These are phyloP conservation scores for Barnettozyma californica DNA, from an alignment of 805 yeast species.

Conservation along the genomic window DNA sequence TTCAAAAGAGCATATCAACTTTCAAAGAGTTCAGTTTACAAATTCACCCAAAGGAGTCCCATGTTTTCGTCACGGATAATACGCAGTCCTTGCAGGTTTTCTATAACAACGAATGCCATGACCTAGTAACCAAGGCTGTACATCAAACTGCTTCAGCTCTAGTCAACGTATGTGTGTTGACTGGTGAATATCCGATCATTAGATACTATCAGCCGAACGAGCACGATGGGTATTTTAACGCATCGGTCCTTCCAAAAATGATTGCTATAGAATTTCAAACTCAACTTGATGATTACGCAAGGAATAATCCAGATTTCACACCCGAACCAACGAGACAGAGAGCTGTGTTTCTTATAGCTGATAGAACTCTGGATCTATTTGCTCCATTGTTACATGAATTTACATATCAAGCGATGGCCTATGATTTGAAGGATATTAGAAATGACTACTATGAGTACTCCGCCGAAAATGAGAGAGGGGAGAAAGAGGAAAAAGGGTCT, in stretches of 20 bases:
- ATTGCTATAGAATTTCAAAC: slow-evolving; percentile 70
- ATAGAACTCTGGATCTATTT: slow-evolving; percentile 75
- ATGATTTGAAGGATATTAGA: slow-evolving; percentile 56
- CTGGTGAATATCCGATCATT: slow-evolving; percentile 86
- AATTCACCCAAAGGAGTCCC: slow-evolving; percentile 61
- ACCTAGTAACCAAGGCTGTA: slow-evolving; percentile 55
- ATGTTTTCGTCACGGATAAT: slow-evolving; percentile 64
- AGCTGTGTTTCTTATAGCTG: slow-evolving; percentile 70
- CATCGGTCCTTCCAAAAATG: slow-evolving; percentile 57
- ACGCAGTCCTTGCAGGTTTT: slow-evolving; percentile 63
- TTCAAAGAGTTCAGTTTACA: slow-evolving; percentile 42
- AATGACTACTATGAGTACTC: slow-evolving; percentile 46
- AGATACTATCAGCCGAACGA: slow-evolving; percentile 61
- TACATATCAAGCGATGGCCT: slow-evolving; percentile 86
- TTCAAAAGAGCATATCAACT: slow-evolving; percentile 26
- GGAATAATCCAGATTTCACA: slow-evolving; percentile 62
- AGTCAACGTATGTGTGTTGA: slow-evolving; percentile 64
- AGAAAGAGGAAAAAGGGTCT: slow-evolving; percentile 38
- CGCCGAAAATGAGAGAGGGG: slow-evolving; percentile 50
- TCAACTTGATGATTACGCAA: slow-evolving; percentile 69
- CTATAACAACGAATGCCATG: slow-evolving; percentile 60
- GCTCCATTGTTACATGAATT: slow-evolving; percentile 88
- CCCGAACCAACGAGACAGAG: slow-evolving; percentile 56
- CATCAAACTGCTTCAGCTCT: slow-evolving; percentile 56
- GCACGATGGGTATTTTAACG: slow-evolving; percentile 42